These are phyloP conservation scores for Aspergillus carlsbadensis DNA, from an alignment of 495 filamentous ascomycete species.

Conservation along the genomic window DNA sequence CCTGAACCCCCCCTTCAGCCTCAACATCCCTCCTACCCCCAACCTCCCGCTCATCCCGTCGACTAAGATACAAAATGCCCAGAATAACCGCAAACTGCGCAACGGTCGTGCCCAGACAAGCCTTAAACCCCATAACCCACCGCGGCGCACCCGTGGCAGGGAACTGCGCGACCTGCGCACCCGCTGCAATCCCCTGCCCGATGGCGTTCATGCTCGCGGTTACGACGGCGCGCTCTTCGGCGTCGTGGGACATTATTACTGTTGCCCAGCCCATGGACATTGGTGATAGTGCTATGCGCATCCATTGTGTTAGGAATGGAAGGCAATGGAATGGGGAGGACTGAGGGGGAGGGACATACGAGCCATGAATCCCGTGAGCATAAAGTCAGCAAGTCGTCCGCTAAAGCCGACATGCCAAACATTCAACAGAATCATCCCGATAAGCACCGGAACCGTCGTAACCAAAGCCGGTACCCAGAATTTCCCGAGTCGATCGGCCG, in stretches of 20 bases:
- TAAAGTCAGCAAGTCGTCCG: slow-evolving; percentile 32
- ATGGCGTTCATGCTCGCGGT: slow-evolving; percentile 39
- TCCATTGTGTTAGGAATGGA: background rate
- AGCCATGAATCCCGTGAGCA: slow-evolving; percentile 32
- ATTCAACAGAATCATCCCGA: slow-evolving; percentile 27
- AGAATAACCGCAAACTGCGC: no score
- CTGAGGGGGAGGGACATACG: slow-evolving; percentile 19
- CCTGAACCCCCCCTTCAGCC: no score
- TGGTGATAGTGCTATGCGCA: background rate
- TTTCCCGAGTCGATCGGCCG: slow-evolving; percentile 25
- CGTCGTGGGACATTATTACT: slow-evolving; percentile 31
- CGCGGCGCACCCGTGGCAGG: slow-evolving; percentile 11
- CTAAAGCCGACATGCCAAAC: slow-evolving; percentile 30
- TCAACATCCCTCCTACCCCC: no score
- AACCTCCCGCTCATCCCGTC: no score
- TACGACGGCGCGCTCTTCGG: slow-evolving; percentile 35
- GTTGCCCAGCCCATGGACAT: slow-evolving; percentile 34
- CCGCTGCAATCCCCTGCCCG: slow-evolving; percentile 34
- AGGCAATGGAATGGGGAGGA: no score
- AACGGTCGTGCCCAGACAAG: no score
- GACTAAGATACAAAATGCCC: no score
- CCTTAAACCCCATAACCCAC: no score
- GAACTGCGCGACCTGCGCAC: slow-evolving; percentile 33
- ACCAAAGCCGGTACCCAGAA: slow-evolving; percentile 30
- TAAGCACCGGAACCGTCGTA: slow-evolving; percentile 27